Percentiles rank a stretch among this genome's conserved stretches.
These are phyloP conservation scores for Leonotis leonurus DNA, from an alignment of 257 asterid genomes.

Conservation along the genomic window DNA sequence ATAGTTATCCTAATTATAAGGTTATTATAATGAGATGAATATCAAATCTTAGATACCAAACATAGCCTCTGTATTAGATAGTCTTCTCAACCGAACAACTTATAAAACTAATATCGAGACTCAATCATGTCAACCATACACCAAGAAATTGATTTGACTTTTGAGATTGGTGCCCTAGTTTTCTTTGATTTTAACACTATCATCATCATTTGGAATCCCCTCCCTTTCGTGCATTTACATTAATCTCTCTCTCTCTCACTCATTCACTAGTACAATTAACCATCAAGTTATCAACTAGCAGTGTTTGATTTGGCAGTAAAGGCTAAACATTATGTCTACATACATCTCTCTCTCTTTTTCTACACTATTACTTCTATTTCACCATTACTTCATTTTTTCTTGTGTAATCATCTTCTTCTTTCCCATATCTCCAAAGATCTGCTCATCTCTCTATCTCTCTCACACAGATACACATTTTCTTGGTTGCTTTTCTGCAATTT, in stretches of 20 bases:
- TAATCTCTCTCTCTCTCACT: conserved; percentile 11
- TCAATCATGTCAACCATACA: too few species aligned
- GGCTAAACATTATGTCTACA: conserved; percentile 20
- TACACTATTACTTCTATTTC: conserved; percentile 7
- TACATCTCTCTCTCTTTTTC: not conserved
- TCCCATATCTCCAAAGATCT: conserved; percentile 62
- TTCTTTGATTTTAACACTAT: conserved; percentile 50
- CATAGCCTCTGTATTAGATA: too few species aligned
- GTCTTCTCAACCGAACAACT: too few species aligned
- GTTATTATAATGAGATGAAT: too few species aligned
- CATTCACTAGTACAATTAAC: conserved; percentile 23
- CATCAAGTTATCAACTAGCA: conserved; percentile 26
- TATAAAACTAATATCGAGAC: too few species aligned
- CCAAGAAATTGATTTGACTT: conserved; percentile 43
- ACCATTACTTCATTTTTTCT: conserved; percentile 27
- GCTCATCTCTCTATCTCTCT: conserved; percentile 16
- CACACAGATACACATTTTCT: conserved; percentile 14
- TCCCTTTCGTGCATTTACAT: conserved; percentile 15
- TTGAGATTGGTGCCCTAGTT: conserved; percentile 38
- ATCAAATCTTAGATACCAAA: too few species aligned
- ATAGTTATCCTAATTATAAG: too few species aligned
- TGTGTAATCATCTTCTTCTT: conserved; percentile 43
- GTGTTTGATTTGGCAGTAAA: conserved; percentile 42
- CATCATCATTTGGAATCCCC: conserved; percentile 22
- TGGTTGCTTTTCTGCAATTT: conserved; percentile 31